Conservation (phyloP, 2,329 filamentous ascomycete genomes). For the Pseudogymnoascus sp. region DNA sequence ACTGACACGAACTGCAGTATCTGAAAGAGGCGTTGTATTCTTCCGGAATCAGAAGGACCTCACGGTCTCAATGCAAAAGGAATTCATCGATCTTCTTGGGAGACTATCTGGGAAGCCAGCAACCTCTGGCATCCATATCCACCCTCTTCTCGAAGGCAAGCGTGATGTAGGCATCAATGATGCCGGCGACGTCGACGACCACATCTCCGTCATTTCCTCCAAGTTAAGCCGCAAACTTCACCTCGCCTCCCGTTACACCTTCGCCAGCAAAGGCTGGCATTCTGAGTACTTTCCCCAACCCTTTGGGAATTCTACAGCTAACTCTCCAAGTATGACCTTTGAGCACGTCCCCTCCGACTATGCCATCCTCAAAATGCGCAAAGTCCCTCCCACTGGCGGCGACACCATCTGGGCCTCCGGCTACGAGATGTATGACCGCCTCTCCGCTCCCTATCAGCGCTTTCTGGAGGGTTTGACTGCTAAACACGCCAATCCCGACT, state of each 20-base stretch:
- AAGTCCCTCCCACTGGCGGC: constrained; percentile 38
- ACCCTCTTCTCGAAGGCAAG: constrained; percentile 10
- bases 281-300: not conserved
- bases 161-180: constrained; percentile 18
- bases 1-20: not conserved
- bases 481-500: constrained; percentile 38
- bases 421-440: constrained; percentile 41
- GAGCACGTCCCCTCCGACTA: constrained; percentile 43
- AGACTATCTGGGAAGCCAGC: not conserved
- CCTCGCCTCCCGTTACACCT: constrained; percentile 10
- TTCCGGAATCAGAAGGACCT: constrained; percentile 50
- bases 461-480: constrained; percentile 42
- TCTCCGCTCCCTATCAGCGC: constrained; percentile 41
- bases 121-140: constrained; percentile 5
- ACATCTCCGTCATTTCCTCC: constrained; percentile 10
- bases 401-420: constrained; percentile 38
- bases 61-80: constrained; percentile 30
- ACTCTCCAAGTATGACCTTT: constrained; percentile 34
- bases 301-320: not conserved
- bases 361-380: constrained; percentile 38
- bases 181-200: constrained; percentile 10
- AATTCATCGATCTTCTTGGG: not conserved
- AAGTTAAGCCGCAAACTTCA: constrained; percentile 10
- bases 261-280: constrained; percentile 9
- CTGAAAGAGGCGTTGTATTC: constrained; percentile 44